Evolutionary conservation across 176 grass and related monocot species (phyloP).

Genomic region (Themeda triandra): DNA sequence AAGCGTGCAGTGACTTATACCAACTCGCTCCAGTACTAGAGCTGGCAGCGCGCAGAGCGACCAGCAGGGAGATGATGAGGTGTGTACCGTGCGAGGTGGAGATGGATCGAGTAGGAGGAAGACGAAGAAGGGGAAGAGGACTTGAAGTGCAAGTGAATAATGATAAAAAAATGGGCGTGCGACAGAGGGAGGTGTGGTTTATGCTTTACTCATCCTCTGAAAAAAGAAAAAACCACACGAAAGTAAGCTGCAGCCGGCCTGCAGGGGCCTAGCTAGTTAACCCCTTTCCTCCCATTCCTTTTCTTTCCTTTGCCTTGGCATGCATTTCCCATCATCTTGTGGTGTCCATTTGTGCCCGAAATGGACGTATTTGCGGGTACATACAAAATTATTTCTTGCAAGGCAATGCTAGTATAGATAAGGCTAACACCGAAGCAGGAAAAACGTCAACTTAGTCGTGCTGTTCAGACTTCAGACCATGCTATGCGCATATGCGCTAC

Average conservation of each 20-base stretch:
- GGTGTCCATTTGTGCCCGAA: background rate
- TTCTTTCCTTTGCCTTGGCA: background rate
- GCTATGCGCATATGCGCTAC: background rate
- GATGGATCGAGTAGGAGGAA: background rate
- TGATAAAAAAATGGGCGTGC: background rate
- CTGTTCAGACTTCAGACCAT: background rate
- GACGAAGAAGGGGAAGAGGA: background rate
- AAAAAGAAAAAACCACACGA: background rate
- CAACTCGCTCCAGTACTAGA: background rate
- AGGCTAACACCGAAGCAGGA: background rate
- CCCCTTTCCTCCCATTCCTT: no score
- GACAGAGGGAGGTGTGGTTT: slow-evolving; percentile 51
- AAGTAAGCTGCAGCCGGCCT: background rate
- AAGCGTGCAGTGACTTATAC: slow-evolving; percentile 44
- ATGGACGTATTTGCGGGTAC: background rate
- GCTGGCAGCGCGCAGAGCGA: background rate
- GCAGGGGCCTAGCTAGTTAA: background rate
- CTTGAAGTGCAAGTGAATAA: slow-evolving; percentile 76
- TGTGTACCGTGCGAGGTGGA: background rate
- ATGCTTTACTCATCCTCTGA: slow-evolving; percentile 67
- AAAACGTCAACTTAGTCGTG: background rate
- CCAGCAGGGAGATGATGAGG: background rate
- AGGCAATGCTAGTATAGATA: background rate
- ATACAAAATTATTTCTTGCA: slow-evolving; percentile 1
- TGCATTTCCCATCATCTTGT: slow-evolving; percentile 6